Base-by-base conservation (phyloP, 805 yeast genomes). In the Sugiyamaella qingdaonensis region DNA sequence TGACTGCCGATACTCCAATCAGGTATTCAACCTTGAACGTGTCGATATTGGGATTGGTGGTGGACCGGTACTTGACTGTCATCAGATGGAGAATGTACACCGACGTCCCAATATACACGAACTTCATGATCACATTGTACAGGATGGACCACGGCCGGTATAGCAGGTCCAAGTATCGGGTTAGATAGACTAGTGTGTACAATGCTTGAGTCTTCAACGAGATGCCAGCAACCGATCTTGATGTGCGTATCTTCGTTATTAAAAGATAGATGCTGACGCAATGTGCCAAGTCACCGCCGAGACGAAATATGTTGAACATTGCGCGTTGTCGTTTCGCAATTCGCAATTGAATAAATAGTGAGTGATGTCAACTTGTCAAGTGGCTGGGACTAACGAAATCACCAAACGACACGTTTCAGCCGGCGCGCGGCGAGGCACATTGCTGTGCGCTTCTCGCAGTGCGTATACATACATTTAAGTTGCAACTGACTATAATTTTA, bases 191-290 rank as follows among this genome's bases (percentile, higher is more conserved):
- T 32, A 84, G 58, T 42, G 79, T 81, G 68, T 92, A 94, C 39
- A 92, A 73, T 1, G 79, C 73, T 67, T 94, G 98, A 0, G 98
- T 88, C 72, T 92, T 92, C 65, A 88, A 73, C 1, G 97, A 90
- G 47, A 94, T 79, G 43, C 99, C 99, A 31, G 82, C 79, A 46
- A 86, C 82, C 5, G 95, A 84, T 55, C 74, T 75, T 52, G 86
- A 78, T 4, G 72, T 64, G 49, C 74, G 78, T 60, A 94, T 88
- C 39, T 89, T 80, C 51, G 81, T 84, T 48, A 92, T 73, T 58
- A 94, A 76, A 52, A 94, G 79, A 54, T 87, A 73, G 48, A 88
- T 87, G 61, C 95, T 84, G 14, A 85, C 81, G 68, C 88, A 72
- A 67, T 94, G 99, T 46, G 94, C 81, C 52, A 88, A 64, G 65